Percentiles rank a stretch among this genome's conserved stretches.
Evolutionary conservation across 2,329 filamentous ascomycete species (phyloP).

Genomic region (Sclerotinia borealis): DNA sequence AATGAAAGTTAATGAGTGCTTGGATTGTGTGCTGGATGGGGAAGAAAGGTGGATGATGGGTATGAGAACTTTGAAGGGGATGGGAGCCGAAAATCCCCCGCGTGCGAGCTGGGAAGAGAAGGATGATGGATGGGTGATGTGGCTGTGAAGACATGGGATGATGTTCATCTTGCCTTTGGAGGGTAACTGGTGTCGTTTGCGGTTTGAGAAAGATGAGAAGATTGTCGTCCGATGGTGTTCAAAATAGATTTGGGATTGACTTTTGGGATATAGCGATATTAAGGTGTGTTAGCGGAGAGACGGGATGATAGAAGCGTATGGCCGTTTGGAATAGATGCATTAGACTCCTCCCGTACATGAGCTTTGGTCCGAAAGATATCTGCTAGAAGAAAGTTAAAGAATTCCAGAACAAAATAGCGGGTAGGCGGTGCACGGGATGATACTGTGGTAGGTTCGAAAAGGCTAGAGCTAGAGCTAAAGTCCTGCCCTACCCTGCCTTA

Average conservation of each 20-base stretch:
- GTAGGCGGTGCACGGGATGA: background rate
- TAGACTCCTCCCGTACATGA: no score
- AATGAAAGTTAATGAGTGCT: background rate
- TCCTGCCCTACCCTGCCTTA: background rate
- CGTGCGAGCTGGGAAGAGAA: background rate
- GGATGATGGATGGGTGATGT: background rate
- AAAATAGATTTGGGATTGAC: background rate
- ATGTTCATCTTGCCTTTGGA: background rate
- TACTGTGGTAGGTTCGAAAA: background rate
- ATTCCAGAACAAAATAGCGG: background rate
- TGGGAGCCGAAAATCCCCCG: background rate
- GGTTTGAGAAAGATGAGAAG: background rate
- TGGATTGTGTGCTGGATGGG: background rate
- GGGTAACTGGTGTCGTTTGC: background rate
- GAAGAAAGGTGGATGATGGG: background rate
- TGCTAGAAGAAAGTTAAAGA: background rate
- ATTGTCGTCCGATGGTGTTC: background rate
- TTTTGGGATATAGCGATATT: background rate
- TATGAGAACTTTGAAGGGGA: background rate
- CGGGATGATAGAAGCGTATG: background rate
- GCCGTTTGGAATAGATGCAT: constrained; percentile 4
- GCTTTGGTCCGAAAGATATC: background rate
- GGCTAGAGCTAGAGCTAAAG: background rate
- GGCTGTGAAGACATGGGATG: constrained; percentile 1
- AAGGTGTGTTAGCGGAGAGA: background rate